Evolutionary conservation across 1,284 basidiomycete genomes (phyloP), one percentile per base, ranked within the genome.

Genomic region (Apiotrichum laibachii): DNA sequence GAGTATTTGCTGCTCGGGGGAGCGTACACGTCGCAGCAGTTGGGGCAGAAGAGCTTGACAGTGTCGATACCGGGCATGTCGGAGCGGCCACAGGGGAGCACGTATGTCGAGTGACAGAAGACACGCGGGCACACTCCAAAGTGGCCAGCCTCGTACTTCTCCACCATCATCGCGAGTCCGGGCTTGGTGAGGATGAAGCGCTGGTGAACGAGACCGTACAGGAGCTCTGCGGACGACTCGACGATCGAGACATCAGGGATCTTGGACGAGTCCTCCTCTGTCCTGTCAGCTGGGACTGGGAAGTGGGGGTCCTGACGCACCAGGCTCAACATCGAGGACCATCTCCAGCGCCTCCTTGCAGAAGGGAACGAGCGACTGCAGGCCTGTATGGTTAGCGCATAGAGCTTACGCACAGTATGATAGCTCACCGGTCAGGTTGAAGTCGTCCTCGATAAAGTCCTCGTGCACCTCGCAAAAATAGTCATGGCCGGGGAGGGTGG

Each of bases 311-410:
- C 7, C 26, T 37, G 2, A 37, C 86, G 76, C 77, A 93, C 92
- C 92, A 80, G 96, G 92, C 80, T 99, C 96, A 54, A 99, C 95
- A 79, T 99, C 96, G 61, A 99, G 80, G n/a, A 99, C 93, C 96
- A 99, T 99, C 81, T 99, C 96, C 85, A 99, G 88, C 33, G 96
- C 96, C 78, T 99, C 96, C 79, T 97, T 78, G 92, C 96, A 99
- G 76, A 99, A 99, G 11, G 96, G 83, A 1, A 99, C 94, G 83
- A 97, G 88, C 19, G 86, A 85, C 75, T 93, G 94, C 66, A 99
- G 80, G 2, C 96, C 96, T 79, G 62, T 10, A 48, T 51, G 26
- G 55, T 59, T 19, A 50, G 46, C 22, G 8, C 16, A n/a, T n/a
- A 13, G 9, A 9, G 8, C 12, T 22, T 12, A 5, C 15, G 34